Evolutionary conservation across 805 yeast species (phyloP).

Genomic region (Candida vartiovaarae): DNA sequence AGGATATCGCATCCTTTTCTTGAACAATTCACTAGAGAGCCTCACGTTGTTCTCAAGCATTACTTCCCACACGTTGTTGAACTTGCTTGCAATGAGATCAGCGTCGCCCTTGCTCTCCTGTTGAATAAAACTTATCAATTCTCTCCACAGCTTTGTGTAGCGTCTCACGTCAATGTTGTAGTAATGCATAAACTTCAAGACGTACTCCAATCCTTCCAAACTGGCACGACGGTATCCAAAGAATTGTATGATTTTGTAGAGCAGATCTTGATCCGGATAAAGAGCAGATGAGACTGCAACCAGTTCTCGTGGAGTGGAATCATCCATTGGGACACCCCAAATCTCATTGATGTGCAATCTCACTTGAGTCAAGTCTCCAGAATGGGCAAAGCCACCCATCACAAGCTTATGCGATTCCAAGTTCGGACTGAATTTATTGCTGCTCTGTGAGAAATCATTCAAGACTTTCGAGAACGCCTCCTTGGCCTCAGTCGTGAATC

Average conservation of each 20-base stretch:
- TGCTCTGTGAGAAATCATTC: conserved; percentile 2
- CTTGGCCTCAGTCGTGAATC: background rate
- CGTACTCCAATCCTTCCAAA: conserved; percentile 8
- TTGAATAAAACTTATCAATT: conserved; percentile 7
- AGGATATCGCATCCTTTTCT: conserved; percentile 9
- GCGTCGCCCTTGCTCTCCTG: conserved; percentile 1
- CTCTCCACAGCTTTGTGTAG: conserved; percentile 13
- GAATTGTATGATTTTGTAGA: conserved; percentile 10
- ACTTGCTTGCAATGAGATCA: conserved; percentile 2
- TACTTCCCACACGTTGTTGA: conserved; percentile 13
- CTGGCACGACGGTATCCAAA: conserved; percentile 13
- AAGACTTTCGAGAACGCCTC: conserved; percentile 6
- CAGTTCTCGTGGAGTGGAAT: conserved; percentile 2
- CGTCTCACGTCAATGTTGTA: conserved; percentile 7
- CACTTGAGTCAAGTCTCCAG: conserved; percentile 14
- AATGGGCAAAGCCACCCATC: conserved; percentile 16
- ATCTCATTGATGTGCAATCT: conserved; percentile 13
- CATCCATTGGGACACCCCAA: conserved; percentile 16
- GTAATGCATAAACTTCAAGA: conserved; percentile 9
- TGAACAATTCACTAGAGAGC: conserved; percentile 8
- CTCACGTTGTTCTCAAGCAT: conserved; percentile 7
- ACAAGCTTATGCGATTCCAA: conserved; percentile 16
- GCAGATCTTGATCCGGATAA: conserved; percentile 16
- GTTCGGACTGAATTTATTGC: conserved; percentile 10
- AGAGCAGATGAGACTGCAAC: conserved; percentile 9